Base-by-base conservation (phyloP, 78 protist genomes). In the Bodo saltans region DNA sequence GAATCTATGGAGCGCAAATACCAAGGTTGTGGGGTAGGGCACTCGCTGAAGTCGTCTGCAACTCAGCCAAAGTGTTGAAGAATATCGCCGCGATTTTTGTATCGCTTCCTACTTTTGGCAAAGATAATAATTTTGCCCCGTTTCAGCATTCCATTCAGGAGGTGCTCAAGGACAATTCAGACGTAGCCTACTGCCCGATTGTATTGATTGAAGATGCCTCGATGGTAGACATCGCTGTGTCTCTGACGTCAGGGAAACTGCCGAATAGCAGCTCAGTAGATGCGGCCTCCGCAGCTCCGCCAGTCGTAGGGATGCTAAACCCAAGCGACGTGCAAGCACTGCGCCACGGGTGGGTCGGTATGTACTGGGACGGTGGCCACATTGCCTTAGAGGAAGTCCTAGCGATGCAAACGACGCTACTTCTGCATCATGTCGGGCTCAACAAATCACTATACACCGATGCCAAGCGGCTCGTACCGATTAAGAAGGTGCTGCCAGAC, bases 341-440 rank as follows among this genome's bases (percentile, higher is more conserved):
- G 40, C 81, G 81, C 47, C 12, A 76, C 28, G 81, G 81, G 34
- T 60, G 11, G n/a, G 34, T 39, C 69, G 81, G 81, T 23, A 76
- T 76, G 81, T 76, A 67, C 41, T 76, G 81, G 81, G 81, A 76
- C 41, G 81, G 81, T 29, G 81, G 81, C 25, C 81, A 76, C 81
- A 76, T 76, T 67, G 81, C 81, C 12, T 12, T 76, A 1, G 81
- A 76, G 41, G 81, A 76, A 67, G 34, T 76, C 52, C 33, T 76
- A 29, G 81, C 81, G 27, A 11, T 76, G 68, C 81, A 76, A 27
- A 76, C 81, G 30, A 76, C 81, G 67, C 52, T 76, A 2, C 69
- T 76, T 27, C 81, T 76, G 41, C 81, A 76, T 26, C 81, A 76
- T 27, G 34, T 47, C 35, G 12, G 8, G 32, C 52, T 76, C 34